Conservation (phyloP, 768 basidiomycete species). For the Tulasnella sp. region DNA sequence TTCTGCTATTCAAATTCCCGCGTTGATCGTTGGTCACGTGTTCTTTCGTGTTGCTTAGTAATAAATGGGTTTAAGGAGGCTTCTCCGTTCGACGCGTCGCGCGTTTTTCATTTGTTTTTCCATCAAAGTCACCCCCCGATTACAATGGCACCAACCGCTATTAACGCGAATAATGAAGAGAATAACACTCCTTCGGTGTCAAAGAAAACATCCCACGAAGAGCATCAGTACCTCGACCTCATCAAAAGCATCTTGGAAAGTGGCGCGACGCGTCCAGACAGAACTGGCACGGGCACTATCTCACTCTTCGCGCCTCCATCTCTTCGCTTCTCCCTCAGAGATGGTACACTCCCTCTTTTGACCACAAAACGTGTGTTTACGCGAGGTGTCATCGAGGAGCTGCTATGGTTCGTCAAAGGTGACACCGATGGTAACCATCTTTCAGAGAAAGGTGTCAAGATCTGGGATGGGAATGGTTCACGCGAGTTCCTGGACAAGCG, state of each 20-base stretch:
- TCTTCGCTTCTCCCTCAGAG: slow-evolving; percentile 74
- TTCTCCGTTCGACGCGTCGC: too few relatives aligned
- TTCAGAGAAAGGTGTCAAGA: slow-evolving; percentile 72
- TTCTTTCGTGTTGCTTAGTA: too few relatives aligned
- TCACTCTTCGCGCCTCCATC: slow-evolving; percentile 85
- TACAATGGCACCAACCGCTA: not conserved
- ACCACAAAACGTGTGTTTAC: slow-evolving; percentile 93
- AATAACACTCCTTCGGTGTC: too few relatives aligned
- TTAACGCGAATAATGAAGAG: not conserved
- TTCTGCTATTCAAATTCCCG: too few relatives aligned
- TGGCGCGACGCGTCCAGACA: slow-evolving; percentile 72
- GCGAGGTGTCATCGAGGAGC: slow-evolving; percentile 82
- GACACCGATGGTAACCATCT: slow-evolving; percentile 68
- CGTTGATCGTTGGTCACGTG: too few relatives aligned
- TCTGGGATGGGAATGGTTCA: slow-evolving; percentile 96
- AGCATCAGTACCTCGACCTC: slow-evolving; percentile 78
- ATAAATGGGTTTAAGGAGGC: too few relatives aligned
- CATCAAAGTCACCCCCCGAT: not conserved
- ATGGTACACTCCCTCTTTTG: slow-evolving; percentile 68
- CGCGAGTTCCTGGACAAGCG: slow-evolving; percentile 73
- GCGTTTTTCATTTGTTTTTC: not conserved
- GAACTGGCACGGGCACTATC: slow-evolving; percentile 89
- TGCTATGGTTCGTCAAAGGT: slow-evolving; percentile 87
- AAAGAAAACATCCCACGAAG: too few relatives aligned
- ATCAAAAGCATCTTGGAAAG: slow-evolving; percentile 59